A percentile compares a stretch with the other conserved stretches of the same genome.
Conservation (phyloP, 768 basidiomycete species). For the Rhodosporidiobolus odoratus region DNA sequence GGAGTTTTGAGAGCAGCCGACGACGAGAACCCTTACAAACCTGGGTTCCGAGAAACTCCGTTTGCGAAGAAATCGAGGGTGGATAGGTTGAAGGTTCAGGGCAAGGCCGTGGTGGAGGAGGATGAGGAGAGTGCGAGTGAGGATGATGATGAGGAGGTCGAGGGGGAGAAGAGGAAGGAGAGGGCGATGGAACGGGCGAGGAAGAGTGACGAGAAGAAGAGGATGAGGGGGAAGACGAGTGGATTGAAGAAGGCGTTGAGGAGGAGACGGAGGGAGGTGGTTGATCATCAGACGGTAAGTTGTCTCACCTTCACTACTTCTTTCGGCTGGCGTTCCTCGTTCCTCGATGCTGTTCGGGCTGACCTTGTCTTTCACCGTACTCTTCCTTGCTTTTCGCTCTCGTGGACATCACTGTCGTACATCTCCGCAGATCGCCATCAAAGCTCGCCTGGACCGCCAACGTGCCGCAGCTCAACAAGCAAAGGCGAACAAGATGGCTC, state of each 20-base stretch:
- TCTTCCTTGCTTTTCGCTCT: neutral
- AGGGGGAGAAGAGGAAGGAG: constrained; percentile 44
- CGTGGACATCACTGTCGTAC: neutral
- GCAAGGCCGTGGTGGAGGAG: constrained; percentile 41
- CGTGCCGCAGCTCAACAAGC: constrained; percentile 41
- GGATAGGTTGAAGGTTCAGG: constrained; percentile 57
- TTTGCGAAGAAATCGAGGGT: constrained; percentile 71
- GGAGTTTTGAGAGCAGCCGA: constrained; percentile 21
- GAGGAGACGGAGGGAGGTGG: constrained; percentile 90
- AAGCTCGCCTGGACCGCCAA: constrained; percentile 57
- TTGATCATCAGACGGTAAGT: constrained; percentile 63
- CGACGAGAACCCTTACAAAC: constrained; percentile 39
- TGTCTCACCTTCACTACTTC: neutral
- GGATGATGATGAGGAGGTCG: constrained; percentile 46
- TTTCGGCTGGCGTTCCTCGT: neutral
- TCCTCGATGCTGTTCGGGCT: neutral
- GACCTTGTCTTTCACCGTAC: neutral
- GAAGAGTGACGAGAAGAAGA: constrained; percentile 58
- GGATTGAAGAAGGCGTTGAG: constrained; percentile 68
- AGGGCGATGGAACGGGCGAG: constrained; percentile 20
- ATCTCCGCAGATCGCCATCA: constrained; percentile 51
- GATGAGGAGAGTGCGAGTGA: constrained; percentile 48
- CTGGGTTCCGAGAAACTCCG: constrained; percentile 51
- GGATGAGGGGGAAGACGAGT: constrained; percentile 73
- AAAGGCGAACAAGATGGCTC: constrained; percentile 16